Evolutionary conservation across 805 yeast genomes (phyloP).

Genomic region (Metschnikowia continentalis): DNA sequence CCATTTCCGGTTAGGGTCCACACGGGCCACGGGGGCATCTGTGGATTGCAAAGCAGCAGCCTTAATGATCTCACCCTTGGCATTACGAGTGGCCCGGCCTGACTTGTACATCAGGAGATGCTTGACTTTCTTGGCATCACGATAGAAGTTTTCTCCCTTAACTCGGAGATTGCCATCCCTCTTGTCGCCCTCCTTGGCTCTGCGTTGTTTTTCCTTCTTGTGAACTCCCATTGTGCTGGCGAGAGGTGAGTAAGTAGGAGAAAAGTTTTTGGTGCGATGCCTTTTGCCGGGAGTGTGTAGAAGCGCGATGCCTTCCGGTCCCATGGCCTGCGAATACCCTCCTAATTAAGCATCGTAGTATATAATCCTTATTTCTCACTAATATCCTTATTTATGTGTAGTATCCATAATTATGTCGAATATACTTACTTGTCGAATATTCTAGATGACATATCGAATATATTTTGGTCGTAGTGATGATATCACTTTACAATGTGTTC

Average conservation of each 20-base stretch:
- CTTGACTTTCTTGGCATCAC: conserved; percentile 89
- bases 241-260: not conserved
- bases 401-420: too few relatives aligned
- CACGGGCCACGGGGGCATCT: conserved; percentile 85
- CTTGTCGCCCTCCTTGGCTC: conserved; percentile 74
- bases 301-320: conserved; percentile 1
- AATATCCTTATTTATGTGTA: too few relatives aligned
- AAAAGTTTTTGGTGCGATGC: conserved; percentile 6
- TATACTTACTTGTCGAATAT: too few relatives aligned
- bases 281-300: not conserved
- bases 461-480: too few relatives aligned
- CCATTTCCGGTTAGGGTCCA: conserved; percentile 96
- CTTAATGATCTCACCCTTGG: conserved; percentile 77
- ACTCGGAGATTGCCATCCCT: conserved; percentile 89
- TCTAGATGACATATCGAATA: too few relatives aligned
- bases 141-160: conserved; percentile 94
- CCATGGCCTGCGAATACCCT: too few relatives aligned
- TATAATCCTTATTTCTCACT: too few relatives aligned
- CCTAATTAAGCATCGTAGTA: too few relatives aligned
- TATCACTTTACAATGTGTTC: too few relatives aligned
- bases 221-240: conserved; percentile 72
- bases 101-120: conserved; percentile 89
- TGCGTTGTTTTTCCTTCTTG: conserved; percentile 86
- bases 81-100: conserved; percentile 83
- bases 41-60: conserved; percentile 89